Evolutionary conservation across 2,329 filamentous ascomycete species (phyloP).

Genomic region (Phyllosticta capitalensis): DNA sequence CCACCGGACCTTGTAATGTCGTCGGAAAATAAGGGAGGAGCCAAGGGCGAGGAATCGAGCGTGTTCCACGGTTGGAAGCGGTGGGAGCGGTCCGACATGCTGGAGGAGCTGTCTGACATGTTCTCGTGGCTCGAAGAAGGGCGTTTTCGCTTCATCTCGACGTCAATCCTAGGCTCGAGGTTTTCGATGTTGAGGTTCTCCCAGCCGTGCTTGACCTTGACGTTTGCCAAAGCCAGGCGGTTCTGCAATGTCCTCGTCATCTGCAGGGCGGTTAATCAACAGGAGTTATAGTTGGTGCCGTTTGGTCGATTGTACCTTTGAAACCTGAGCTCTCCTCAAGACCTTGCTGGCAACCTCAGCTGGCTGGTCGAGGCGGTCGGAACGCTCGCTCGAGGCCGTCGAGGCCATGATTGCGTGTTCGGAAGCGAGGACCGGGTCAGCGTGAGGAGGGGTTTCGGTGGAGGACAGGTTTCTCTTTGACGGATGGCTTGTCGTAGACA

Average conservation of each 20-base stretch:
- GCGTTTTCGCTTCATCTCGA: constrained; percentile 66
- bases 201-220: constrained; percentile 95
- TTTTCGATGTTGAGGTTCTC: constrained; percentile 78
- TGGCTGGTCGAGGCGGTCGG: constrained; percentile 23
- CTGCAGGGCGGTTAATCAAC: constrained; percentile 40
- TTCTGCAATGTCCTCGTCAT: constrained; percentile 90
- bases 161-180: constrained; percentile 75
- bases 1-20: constrained; percentile 63
- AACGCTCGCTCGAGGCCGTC: constrained; percentile 16
- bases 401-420: constrained; percentile 9
- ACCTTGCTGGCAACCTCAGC: constrained; percentile 34
- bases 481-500: neutral
- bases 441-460: constrained; percentile 1
- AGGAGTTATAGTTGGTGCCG: neutral
- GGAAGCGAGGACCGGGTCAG: constrained; percentile 3
- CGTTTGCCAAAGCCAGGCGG: constrained; percentile 87
- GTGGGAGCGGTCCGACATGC: constrained; percentile 72
- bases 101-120: constrained; percentile 79
- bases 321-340: constrained; percentile 34
- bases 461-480: neutral
- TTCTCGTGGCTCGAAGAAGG: constrained; percentile 58
- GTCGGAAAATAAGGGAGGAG: constrained; percentile 75
- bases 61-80: constrained; percentile 57
- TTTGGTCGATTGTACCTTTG: constrained; percentile 25
- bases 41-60: constrained; percentile 78